Conservation (phyloP, 2,329 filamentous ascomycete species). For the Trichophyton verrucosum region DNA sequence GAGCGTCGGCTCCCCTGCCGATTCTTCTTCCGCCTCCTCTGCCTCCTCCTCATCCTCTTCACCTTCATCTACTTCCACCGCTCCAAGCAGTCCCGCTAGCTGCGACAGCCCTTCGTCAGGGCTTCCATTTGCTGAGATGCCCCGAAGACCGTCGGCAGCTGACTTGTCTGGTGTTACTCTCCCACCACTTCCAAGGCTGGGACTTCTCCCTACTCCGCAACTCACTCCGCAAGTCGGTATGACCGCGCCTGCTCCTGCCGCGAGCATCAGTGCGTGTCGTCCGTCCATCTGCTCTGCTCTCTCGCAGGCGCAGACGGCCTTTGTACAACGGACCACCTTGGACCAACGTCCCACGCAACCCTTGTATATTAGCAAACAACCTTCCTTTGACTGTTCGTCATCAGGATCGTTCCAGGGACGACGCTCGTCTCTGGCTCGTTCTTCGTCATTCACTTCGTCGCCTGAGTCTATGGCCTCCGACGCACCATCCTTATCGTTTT, state of each 20-base stretch:
- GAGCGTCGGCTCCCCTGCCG: slow-evolving; percentile 5
- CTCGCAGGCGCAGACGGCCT: slow-evolving; percentile 44
- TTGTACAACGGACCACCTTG: slow-evolving; percentile 43
- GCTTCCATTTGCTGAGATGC: slow-evolving; percentile 1
- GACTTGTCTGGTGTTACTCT: slow-evolving; percentile 16
- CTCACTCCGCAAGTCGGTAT: slow-evolving; percentile 46
- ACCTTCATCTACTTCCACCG: slow-evolving; percentile 9
- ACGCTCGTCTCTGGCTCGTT: slow-evolving; percentile 38
- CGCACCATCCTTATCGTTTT: slow-evolving; percentile 41
- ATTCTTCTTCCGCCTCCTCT: neutral
- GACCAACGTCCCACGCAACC: slow-evolving; percentile 35
- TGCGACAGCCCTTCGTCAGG: neutral
- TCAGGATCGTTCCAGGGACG: slow-evolving; percentile 27
- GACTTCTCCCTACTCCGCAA: slow-evolving; percentile 48
- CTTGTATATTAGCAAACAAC: slow-evolving; percentile 26
- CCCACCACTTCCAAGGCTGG: slow-evolving; percentile 43
- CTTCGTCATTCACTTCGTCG: slow-evolving; percentile 41
- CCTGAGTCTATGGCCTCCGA: slow-evolving; percentile 55
- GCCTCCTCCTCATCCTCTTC: too few species aligned
- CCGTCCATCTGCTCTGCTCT: slow-evolving; percentile 49
- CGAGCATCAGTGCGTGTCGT: slow-evolving; percentile 41
- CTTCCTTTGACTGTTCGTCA: slow-evolving; percentile 36
- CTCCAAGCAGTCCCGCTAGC: neutral
- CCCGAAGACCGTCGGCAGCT: slow-evolving; percentile 12
- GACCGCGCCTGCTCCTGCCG: slow-evolving; percentile 46